These are phyloP conservation scores for Lactarius evosmus DNA, from an alignment of 768 basidiomycete species.

Conservation along the genomic window DNA sequence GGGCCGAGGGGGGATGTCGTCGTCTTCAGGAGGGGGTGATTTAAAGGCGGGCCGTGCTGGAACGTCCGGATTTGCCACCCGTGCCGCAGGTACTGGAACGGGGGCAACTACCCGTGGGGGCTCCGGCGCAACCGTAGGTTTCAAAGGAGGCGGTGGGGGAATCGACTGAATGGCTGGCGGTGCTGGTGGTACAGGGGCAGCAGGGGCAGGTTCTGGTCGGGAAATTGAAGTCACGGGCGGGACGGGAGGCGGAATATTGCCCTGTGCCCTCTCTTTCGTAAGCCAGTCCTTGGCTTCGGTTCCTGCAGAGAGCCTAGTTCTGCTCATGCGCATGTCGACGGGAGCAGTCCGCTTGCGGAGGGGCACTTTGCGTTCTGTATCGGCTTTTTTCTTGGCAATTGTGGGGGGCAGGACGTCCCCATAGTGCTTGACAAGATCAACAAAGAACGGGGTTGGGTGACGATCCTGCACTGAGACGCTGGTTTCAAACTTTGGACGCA, in stretches of 20 bases:
- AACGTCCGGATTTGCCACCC: conserved; percentile 19
- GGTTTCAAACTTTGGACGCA: conserved; percentile 79
- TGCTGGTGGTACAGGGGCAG: conserved; percentile 31
- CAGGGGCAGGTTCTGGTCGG: conserved; percentile 32
- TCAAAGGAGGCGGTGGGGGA: conserved; percentile 17
- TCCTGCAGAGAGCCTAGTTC: conserved; percentile 69
- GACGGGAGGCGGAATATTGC: conserved; percentile 30
- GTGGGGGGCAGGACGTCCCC: conserved; percentile 72
- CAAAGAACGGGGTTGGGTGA: conserved; percentile 77
- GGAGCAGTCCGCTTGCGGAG: conserved; percentile 82
- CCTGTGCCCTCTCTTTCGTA: conserved; percentile 50
- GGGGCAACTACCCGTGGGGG: conserved; percentile 28
- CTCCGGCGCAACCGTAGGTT: conserved; percentile 19
- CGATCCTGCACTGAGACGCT: conserved; percentile 89
- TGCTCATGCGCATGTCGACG: conserved; percentile 83
- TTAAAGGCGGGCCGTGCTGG: conserved; percentile 51
- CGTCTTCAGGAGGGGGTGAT: conserved; percentile 60
- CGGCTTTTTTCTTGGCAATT: conserved; percentile 80
- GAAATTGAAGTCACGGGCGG: conserved; percentile 15
- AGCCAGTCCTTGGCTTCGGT: conserved; percentile 68
- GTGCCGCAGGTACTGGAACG: conserved; percentile 26
- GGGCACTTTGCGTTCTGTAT: conserved; percentile 82
- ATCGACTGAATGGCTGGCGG: conserved; percentile 6
- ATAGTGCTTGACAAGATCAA: conserved; percentile 80
- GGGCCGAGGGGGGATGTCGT: conserved; percentile 43